Base-by-base conservation (phyloP, 2,329 filamentous ascomycete genomes). In the Penicillium sp. region DNA sequence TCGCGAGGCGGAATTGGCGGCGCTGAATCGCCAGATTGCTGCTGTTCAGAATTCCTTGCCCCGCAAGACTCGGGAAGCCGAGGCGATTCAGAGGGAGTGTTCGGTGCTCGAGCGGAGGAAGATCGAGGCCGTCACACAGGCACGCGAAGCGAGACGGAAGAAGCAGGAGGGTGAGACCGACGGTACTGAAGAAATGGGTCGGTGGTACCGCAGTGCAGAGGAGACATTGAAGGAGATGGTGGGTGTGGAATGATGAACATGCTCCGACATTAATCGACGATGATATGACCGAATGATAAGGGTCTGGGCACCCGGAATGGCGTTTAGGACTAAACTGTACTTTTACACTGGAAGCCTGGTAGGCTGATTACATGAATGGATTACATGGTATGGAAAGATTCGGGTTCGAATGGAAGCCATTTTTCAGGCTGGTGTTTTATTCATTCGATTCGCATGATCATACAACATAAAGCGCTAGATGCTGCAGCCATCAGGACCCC, bases 81-180 rank as follows among this genome's bases (percentile, higher is more conserved):
- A 81, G 60, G 74, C 71, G 22, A 69, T 79, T 55, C 76, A 80
- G 65, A 68, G 76, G 52, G 79, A 81, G 55, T 57, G 80, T 33
- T 63, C 65, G 44, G 67, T 71, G 55, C 72, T 77, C 62, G 76
- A 69, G 77, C 81, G 50, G 75, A 77, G 37, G 75, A 81, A 52
- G 63, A 75, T 71, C 39, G 78, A 78, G 57, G 72, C 73, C 19
- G 75, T 68, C 71, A 75, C 49, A 74, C 80, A 61, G 78, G 84
- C 37, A 73, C 82, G 56, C 71, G 82, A 71, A 68, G 75, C 68
- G 21, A 71, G 71, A 68, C 76, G 67, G 65, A 76, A 63, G 71
- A 79, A 68, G 60, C 71, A 75, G 33, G 69, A 79, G 54, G 78
- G 78, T 3, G 76, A 79, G 57, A 77, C 74, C 53, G 78, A 80